Conservation (phyloP, 2,329 filamentous ascomycete species). For the Colletotrichum kahawae region DNA sequence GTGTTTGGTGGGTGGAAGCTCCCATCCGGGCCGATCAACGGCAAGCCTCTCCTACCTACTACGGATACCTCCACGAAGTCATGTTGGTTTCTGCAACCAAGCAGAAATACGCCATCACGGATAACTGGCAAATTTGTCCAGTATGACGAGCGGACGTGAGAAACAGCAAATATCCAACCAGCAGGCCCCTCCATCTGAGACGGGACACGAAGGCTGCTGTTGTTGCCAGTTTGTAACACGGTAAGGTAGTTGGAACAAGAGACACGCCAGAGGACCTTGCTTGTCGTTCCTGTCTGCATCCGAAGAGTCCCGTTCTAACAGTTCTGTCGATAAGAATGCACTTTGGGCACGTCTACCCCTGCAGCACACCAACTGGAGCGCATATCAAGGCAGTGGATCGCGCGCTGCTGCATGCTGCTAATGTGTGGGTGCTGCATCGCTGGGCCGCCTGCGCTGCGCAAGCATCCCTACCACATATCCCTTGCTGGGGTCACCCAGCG, state of each 20-base stretch:
- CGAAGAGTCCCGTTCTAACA: not conserved
- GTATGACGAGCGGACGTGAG: not conserved
- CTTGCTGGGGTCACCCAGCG: slow-evolving; percentile 6
- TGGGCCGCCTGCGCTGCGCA: not conserved
- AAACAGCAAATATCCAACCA: not conserved
- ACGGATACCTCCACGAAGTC: not conserved
- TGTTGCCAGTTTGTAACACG: not conserved
- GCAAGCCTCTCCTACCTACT: not conserved
- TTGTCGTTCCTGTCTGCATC: not conserved
- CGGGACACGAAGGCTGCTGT: not conserved
- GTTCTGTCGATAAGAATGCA: not conserved
- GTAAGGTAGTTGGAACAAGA: not conserved
- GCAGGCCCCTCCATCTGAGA: not conserved
- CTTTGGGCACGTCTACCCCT: not conserved
- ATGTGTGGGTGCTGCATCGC: not conserved
- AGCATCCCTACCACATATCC: slow-evolving; percentile 7
- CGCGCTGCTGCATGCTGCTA: not conserved
- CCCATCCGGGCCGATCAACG: not conserved
- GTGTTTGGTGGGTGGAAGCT: not conserved
- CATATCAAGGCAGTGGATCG: not conserved
- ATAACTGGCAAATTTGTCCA: not conserved
- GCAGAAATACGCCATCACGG: not conserved
- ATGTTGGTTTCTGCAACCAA: not conserved
- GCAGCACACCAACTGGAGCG: not conserved
- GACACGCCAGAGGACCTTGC: not conserved